A percentile compares a stretch with the other conserved stretches of the same genome.
These are phyloP conservation scores for Arthrobotrys conoides DNA, from an alignment of 2,329 filamentous ascomycete genomes.

Conservation along the genomic window DNA sequence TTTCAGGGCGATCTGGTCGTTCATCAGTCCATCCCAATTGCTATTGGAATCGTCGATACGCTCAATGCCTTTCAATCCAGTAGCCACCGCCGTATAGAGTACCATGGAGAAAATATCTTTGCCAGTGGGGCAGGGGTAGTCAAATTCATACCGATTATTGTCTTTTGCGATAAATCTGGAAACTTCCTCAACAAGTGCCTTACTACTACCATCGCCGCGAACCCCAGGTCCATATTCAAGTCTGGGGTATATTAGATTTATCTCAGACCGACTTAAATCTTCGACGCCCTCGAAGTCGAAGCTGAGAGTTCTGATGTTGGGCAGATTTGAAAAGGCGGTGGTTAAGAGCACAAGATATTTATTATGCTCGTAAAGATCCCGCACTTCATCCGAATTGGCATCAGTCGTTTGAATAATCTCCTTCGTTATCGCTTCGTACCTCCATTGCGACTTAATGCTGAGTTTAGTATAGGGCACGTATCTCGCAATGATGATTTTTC, in stretches of 20 bases:
- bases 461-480: background rate
- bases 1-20: background rate
- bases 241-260: constrained; percentile 28
- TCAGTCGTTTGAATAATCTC: background rate
- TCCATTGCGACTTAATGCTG: background rate
- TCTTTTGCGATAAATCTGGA: background rate
- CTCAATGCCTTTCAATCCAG: background rate
- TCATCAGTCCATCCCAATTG: background rate
- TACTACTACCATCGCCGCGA: background rate
- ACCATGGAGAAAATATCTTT: background rate
- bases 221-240: background rate
- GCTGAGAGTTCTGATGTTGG: background rate
- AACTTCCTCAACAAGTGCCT: background rate
- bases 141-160: background rate
- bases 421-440: background rate
- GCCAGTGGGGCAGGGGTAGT: background rate
- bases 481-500: background rate
- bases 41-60: background rate
- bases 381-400: background rate
- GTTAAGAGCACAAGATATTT: background rate
- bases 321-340: constrained; percentile 13
- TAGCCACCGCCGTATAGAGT: background rate
- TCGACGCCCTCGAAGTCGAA: background rate
- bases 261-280: background rate
- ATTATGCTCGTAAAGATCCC: background rate